A percentile compares a stretch with the other conserved stretches of the same genome.
Evolutionary conservation across 129 eudicot genomes (phyloP).

Genomic region (Scalesia atractyloides): DNA sequence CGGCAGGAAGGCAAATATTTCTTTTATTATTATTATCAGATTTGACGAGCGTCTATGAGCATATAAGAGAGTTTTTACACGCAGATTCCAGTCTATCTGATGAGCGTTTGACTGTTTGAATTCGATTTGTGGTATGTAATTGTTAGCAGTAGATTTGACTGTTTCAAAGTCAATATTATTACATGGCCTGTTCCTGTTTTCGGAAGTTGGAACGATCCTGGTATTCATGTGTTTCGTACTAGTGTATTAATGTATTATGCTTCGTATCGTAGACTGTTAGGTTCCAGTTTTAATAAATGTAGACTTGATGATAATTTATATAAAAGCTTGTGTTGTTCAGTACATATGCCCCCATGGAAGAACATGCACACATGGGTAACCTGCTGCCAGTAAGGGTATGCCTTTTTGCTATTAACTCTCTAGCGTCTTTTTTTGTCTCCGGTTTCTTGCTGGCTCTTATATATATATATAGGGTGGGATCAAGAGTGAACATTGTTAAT

Average conservation of each 20-base stretch:
- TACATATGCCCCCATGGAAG: too few relatives aligned
- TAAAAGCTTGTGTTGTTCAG: too few relatives aligned
- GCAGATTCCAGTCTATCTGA: slow-evolving; percentile 10
- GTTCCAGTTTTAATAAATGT: too few relatives aligned
- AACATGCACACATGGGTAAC: too few relatives aligned
- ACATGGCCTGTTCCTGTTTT: slow-evolving; percentile 6
- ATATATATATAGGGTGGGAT: too few relatives aligned
- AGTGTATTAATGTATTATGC: not conserved
- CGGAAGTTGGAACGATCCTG: slow-evolving; percentile 1
- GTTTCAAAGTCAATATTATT: not conserved
- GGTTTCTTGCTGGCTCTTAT: too few relatives aligned
- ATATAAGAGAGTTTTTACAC: slow-evolving; percentile 19
- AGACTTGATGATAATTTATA: too few relatives aligned
- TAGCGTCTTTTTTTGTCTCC: too few relatives aligned
- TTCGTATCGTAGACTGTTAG: not conserved
- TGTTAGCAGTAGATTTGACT: slow-evolving; percentile 16
- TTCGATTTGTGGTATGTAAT: slow-evolving; percentile 16
- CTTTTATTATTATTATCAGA: slow-evolving; percentile 3
- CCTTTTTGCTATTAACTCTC: too few relatives aligned
- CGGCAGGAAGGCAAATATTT: not conserved
- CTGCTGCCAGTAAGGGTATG: too few relatives aligned
- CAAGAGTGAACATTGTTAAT: too few relatives aligned
- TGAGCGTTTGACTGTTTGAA: slow-evolving; percentile 6
- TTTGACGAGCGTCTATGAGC: slow-evolving; percentile 15
- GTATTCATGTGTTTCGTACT: not conserved